These are phyloP conservation scores for Rhododendron mucronatum DNA, from an alignment of 148 eudicot genomes.

Conservation along the genomic window DNA sequence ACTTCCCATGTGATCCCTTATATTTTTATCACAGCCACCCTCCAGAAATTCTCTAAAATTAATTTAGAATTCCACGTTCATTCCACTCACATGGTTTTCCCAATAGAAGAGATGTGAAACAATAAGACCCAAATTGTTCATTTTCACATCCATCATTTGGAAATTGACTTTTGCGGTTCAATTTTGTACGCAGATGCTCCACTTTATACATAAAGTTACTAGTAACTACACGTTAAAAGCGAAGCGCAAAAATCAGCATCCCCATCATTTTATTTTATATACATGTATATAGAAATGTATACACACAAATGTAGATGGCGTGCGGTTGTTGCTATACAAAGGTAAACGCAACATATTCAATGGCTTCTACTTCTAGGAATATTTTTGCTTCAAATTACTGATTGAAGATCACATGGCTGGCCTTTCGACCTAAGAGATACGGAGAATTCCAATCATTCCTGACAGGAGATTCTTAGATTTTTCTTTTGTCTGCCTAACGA, in stretches of 20 bases:
- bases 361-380: background rate
- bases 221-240: too few relatives aligned
- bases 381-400: background rate
- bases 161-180: too few relatives aligned
- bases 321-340: background rate
- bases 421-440: background rate
- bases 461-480: background rate
- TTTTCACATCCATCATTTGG: background rate
- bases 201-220: too few relatives aligned
- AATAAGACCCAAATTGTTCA: background rate
- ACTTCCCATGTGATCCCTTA: constrained; percentile 39
- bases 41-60: constrained; percentile 11
- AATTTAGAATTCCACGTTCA: background rate
- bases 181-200: too few relatives aligned
- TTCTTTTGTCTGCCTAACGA: background rate
- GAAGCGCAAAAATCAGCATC: too few relatives aligned
- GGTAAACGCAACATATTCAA: background rate
- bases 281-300: background rate
- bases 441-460: background rate
- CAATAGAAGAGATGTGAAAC: background rate
- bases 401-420: background rate
- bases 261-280: background rate
- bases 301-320: background rate
- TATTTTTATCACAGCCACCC: constrained; percentile 2
- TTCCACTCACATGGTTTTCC: background rate